Evolutionary conservation across 306 rosid species (phyloP), one percentile per base, ranked within the genome.

Genomic region (Dryas octopetala): DNA sequence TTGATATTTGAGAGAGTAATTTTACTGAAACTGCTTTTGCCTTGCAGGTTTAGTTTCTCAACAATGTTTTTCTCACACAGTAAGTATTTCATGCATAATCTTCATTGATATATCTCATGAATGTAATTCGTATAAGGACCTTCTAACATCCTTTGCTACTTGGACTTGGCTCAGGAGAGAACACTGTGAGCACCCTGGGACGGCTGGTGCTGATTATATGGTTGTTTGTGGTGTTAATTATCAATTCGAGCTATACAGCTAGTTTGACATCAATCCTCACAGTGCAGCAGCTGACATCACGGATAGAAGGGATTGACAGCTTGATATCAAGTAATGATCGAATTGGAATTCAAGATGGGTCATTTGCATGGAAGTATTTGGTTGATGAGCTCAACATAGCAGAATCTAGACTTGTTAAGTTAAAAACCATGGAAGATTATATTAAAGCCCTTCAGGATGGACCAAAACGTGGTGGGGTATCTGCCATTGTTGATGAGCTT

Each of bases 261-360:
- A 91, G 96, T 85, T 89, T 93, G 89, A 93, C 98, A 14, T 93
- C 97, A 9, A 93, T 91, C 87, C 96, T 91, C 75, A 91, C 96
- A 0, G 91, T 89, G 77, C 89, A 85, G 74, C 89, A 91, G 83
- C 84, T 93, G 26, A 71, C 97, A 3, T 82, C 97, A 13, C 85
- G 89, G 23, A 88, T 93, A 38, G 93, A 78, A 84, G 97, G 98
- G 76, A 84, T 93, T 15, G 96, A 91, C 76, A 84, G 84, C 84
- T 85, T 93, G 85, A 78, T 84, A 57, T 74, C 96, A 6, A 80
- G 91, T 65, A 88, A 68, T 60, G 89, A 85, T 61, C 89, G 78
- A 16, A 91, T 93, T 11, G 98, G 97, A 82, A n/a, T 93, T 71
- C 96, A 89, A 74, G 96, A 89, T 2, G 97, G 98, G 59, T 88